Evolutionary conservation across 2,329 filamentous ascomycete species (phyloP).

Genomic region (Penicillium hesseltinei): DNA sequence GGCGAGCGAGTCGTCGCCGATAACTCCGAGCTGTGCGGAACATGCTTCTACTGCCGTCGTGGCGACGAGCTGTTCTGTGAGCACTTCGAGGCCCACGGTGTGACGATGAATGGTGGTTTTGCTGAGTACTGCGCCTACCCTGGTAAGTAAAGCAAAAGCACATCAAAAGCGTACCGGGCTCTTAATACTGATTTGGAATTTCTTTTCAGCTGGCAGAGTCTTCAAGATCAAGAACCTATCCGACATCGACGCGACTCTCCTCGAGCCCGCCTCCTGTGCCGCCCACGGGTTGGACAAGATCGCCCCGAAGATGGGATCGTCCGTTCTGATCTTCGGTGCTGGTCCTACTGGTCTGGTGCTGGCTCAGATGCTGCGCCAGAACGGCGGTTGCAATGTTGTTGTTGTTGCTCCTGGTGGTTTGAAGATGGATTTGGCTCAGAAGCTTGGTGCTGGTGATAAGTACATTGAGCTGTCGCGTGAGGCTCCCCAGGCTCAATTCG

Average conservation of each 20-base stretch:
- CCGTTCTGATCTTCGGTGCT: conserved; percentile 67
- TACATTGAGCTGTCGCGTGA: conserved; percentile 49
- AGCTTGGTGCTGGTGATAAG: conserved; percentile 48
- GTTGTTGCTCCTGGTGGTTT: conserved; percentile 67
- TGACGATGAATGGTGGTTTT: conserved; percentile 64
- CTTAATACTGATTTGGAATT: background rate
- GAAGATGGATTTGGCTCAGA: conserved; percentile 67
- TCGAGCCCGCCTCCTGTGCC: conserved; percentile 70
- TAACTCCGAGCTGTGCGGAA: conserved; percentile 61
- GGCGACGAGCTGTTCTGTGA: conserved; percentile 67
- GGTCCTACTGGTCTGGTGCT: conserved; percentile 67
- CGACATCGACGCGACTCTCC: conserved; percentile 66
- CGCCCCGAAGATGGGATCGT: conserved; percentile 61
- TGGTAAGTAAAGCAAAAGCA: conserved; percentile 20
- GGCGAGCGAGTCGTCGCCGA: conserved; percentile 62
- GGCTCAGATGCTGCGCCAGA: conserved; percentile 61
- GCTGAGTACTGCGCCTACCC: conserved; percentile 65
- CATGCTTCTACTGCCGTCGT: conserved; percentile 70
- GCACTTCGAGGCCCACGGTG: conserved; percentile 63
- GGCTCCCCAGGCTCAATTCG: conserved; percentile 59
- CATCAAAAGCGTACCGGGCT: background rate
- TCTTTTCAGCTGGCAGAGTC: conserved; percentile 50
- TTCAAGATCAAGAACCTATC: conserved; percentile 67
- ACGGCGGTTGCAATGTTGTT: conserved; percentile 67
- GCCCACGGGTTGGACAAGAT: conserved; percentile 70